A percentile compares a stretch with the other conserved stretches of the same genome.
These are phyloP conservation scores for Claviceps fusiformis DNA, from an alignment of 2,329 filamentous ascomycete genomes.

Conservation along the genomic window DNA sequence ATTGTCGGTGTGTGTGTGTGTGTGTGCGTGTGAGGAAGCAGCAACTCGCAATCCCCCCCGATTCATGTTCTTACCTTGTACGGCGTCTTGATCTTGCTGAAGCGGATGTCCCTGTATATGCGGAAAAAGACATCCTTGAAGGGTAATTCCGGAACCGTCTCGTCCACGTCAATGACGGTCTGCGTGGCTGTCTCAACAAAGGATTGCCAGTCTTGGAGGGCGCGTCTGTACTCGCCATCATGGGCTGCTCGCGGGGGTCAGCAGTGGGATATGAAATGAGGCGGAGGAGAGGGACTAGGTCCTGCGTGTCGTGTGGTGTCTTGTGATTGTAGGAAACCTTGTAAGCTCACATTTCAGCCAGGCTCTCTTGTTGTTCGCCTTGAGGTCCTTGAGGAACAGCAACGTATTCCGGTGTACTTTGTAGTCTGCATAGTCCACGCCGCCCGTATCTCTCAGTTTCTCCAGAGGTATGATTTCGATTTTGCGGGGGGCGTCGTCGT, in stretches of 20 bases:
- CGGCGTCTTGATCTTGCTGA: constrained; percentile 70
- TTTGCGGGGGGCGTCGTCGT: constrained; percentile 22
- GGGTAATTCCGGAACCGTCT: constrained; percentile 75
- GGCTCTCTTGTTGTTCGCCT: constrained; percentile 41
- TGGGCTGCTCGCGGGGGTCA: constrained; percentile 39
- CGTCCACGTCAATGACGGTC: constrained; percentile 57
- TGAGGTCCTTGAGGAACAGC: constrained; percentile 43
- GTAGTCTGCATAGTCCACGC: constrained; percentile 34
- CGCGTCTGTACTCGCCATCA: constrained; percentile 64
- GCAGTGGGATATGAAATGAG: neutral
- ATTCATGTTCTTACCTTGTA: constrained; percentile 55
- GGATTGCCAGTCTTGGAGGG: constrained; percentile 67
- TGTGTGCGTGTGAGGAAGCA: neutral
- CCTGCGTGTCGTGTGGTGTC: too few species aligned
- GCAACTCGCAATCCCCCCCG: neutral
- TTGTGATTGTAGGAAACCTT: neutral
- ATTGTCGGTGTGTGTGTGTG: neutral
- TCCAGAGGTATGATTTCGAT: constrained; percentile 23
- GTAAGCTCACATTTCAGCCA: constrained; percentile 44
- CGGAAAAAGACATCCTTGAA: constrained; percentile 77
- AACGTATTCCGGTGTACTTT: constrained; percentile 44
- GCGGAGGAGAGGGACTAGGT: too few species aligned
- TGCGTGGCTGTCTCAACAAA: constrained; percentile 63
- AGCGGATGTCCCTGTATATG: constrained; percentile 77
- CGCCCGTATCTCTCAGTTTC: constrained; percentile 20